Base-by-base conservation (phyloP, 2,329 filamentous ascomycete genomes). In the Fusarium pseudocircinatum region DNA sequence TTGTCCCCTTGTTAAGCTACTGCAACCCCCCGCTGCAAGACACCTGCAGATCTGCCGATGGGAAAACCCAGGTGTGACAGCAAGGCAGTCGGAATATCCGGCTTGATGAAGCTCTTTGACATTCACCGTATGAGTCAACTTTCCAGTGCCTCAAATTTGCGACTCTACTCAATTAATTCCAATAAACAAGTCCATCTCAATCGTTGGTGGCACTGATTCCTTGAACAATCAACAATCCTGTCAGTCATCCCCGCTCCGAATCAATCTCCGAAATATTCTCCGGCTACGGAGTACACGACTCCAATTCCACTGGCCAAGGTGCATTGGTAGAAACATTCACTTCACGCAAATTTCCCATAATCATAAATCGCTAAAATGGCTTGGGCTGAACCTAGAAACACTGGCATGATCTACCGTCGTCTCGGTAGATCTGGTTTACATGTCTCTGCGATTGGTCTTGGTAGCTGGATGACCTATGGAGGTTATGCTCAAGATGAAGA, bases 391-490 rank as follows among this genome's bases (percentile, higher is more conserved):
- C 84, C 84, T 60, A 79, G 84, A 62, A 81, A 84, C 63, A 85
- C 83, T 18, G 84, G 84, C 63, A 85, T 85, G 83, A 65, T 80
- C 72, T 85, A 84, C 77, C 83, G 83, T 75, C 82, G 82, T 39
- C 80, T 84, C 12, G 83, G 83, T 58, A 79, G 80, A 59, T 91
- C 89, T 10, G 91, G 91, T 20, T 84, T 93, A 9, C 89, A 93
- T 77, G 90, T 93, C 44, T 93, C 91, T 16, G 89, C 87, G 15
- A 90, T 93, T 52, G 88, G 89, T 4, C 84, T 93, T 1, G 92
- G 89, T 40, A 86, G 88, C 52, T 90, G 89, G 89, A 84, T 93
- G 59, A 93, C 91, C 3, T 92, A 91, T 69, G 91, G 91, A 59
- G 90, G 90, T 7, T 88, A 91, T 73, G 88, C 91, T n/a, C 87